Base-by-base conservation (phyloP, 2,329 filamentous ascomycete genomes). In the Davidsoniella eucalypti region DNA sequence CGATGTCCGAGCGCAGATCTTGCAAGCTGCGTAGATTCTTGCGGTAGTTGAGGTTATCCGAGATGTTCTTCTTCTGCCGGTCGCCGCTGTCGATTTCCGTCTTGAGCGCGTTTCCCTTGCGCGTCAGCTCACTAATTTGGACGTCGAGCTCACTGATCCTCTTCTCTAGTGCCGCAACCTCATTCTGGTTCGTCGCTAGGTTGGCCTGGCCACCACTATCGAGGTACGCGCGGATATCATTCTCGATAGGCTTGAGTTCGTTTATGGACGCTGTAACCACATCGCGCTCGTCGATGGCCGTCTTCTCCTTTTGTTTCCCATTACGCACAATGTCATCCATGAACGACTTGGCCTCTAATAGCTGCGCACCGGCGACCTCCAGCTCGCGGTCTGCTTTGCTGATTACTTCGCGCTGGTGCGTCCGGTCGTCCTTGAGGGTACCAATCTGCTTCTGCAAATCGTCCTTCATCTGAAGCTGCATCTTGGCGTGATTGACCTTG, bases 31-130 rank as follows among this genome's bases (percentile, higher is more conserved):
- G 75, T 51, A 78, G 70, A 54, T 84, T 82, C 60, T 82, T 82
- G 52, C 92, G 84, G 62, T 87, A 94, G 55, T 80, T 80, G 47
- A 96, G 68, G 58, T 98, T 98, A 61, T 96, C 87, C 18, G 72
- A 72, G 57, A 98, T 94, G 55, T 85, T 87, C 58, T 85, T 82
- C 66, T 87, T 90, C 51, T 81, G 88, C 52, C 81, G 78, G 55
- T 88, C 84, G 51, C 85, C 84, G 59, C 87, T 86, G 57, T 80
- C 78, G 47, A 88, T 74, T 48, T 87, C 81, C 45, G 84, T 76
- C 56, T 83, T 82, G 47, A 94, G 73, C 57, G 80, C 80, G 64
- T 93, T 92, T 54, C 85, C 78, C 50, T 82, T 75, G 21, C 74
- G 70, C 2, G 80, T 82, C 48, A 92, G 67, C 43, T 78, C 69